A percentile compares a stretch with the other conserved stretches of the same genome.
Evolutionary conservation across 2,329 filamentous ascomycete genomes (phyloP).

Genomic region (Tolypocladium cylindrosporum): DNA sequence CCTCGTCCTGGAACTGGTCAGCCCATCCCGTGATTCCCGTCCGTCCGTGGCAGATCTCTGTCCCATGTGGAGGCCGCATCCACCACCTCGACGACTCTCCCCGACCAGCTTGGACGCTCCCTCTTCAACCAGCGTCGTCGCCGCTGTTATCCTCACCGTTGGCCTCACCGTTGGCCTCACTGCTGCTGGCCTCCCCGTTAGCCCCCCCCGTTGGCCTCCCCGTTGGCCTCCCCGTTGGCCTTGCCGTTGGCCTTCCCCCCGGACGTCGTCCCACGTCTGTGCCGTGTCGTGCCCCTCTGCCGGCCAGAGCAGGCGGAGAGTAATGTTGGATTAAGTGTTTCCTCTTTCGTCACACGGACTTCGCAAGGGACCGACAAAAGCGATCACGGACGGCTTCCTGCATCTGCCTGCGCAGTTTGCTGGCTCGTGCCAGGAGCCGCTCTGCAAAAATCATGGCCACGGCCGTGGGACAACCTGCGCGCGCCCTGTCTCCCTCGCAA

Average conservation of each 20-base stretch:
- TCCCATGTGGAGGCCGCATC: not conserved
- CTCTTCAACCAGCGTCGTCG: not conserved
- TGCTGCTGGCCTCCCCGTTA: too few relatives aligned
- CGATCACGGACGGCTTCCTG: slow-evolving; percentile 1
- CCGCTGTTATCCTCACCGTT: not conserved
- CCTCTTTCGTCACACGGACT: slow-evolving; percentile 10
- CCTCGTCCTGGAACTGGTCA: not conserved
- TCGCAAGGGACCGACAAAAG: slow-evolving; percentile 1
- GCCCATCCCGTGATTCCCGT: not conserved
- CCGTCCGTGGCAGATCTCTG: not conserved
- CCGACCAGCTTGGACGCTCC: not conserved
- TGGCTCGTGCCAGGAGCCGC: slow-evolving; percentile 25
- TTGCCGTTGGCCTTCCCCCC: not conserved
- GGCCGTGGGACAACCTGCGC: slow-evolving; percentile 20
- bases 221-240: not conserved
- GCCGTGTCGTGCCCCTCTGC: slow-evolving; percentile 10
- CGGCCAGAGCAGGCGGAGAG: slow-evolving; percentile 15
- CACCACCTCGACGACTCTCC: not conserved
- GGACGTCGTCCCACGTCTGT: not conserved
- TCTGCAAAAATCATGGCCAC: slow-evolving; percentile 28
- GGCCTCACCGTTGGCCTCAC: not conserved
- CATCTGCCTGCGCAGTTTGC: not conserved
- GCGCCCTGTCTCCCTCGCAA: slow-evolving; percentile 21
- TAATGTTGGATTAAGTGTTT: slow-evolving; percentile 15
- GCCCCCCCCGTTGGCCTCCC: too few relatives aligned